These are phyloP conservation scores for Biancaea sappan DNA, from an alignment of 306 rosid genomes.

Conservation along the genomic window DNA sequence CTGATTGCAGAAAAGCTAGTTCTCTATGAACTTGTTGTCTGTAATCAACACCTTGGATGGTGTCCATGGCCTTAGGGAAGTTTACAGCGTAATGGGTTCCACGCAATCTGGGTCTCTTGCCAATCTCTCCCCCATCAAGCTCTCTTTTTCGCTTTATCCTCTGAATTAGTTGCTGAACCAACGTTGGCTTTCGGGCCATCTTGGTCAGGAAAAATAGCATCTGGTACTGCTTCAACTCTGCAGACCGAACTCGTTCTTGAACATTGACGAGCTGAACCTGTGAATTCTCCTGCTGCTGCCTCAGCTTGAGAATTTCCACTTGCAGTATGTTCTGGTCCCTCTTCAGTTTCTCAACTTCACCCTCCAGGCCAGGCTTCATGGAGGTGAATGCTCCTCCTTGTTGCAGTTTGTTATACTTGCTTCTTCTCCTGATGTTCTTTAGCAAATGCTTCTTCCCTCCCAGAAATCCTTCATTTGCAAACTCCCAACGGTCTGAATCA, in stretches of 20 bases:
- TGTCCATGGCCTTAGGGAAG: slow-evolving; percentile 28
- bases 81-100: slow-evolving; percentile 37
- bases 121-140: slow-evolving; percentile 44
- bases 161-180: slow-evolving; percentile 51
- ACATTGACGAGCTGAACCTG: slow-evolving; percentile 46
- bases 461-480: slow-evolving; percentile 84
- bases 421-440: slow-evolving; percentile 81
- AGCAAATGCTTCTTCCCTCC: slow-evolving; percentile 88
- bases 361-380: slow-evolving; percentile 48
- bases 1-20: slow-evolving; percentile 41
- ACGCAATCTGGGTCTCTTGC: slow-evolving; percentile 62
- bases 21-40: slow-evolving; percentile 40
- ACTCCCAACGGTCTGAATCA: slow-evolving; percentile 89
- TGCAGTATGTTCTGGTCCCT: slow-evolving; percentile 61
- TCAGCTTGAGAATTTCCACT: slow-evolving; percentile 66
- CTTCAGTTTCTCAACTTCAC: slow-evolving; percentile 62
- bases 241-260: slow-evolving; percentile 55
- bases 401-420: slow-evolving; percentile 51
- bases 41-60: slow-evolving; percentile 28
- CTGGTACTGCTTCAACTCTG: slow-evolving; percentile 62
- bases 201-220: slow-evolving; percentile 66
- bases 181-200: slow-evolving; percentile 47
- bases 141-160: slow-evolving; percentile 50
- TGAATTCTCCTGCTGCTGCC: slow-evolving; percentile 62
- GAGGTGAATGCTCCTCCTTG: slow-evolving; percentile 36